Conservation (phyloP, 306 rosid species). For the Astragalus membranaceus region DNA sequence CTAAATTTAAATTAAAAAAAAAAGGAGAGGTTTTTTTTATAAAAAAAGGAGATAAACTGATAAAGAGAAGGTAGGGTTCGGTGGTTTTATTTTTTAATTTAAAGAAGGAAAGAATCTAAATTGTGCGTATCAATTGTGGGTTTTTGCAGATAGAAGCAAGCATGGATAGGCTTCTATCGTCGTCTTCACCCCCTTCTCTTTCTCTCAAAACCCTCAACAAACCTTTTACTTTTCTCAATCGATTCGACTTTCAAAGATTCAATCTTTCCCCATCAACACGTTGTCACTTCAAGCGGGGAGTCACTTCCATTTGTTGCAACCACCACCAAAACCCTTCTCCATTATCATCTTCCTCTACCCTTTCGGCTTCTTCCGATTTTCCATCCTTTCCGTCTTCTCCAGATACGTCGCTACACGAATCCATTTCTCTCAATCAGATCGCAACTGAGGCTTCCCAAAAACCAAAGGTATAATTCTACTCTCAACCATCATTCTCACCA, state of each 20-base stretch:
- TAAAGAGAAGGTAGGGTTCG: not conserved
- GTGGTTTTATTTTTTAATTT: not conserved
- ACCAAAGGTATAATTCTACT: conserved; percentile 45
- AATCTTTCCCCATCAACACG: conserved; percentile 21
- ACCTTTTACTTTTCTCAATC: conserved; percentile 21
- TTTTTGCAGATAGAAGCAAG: conserved; percentile 25
- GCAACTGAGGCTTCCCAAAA: conserved; percentile 20
- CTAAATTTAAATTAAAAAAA: not conserved
- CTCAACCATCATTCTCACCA: not conserved
- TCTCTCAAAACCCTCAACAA: conserved; percentile 31
- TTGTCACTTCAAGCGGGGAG: conserved; percentile 14
- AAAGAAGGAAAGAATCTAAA: not conserved
- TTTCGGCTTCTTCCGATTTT: conserved; percentile 19
- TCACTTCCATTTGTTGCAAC: conserved; percentile 31
- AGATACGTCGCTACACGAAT: conserved; percentile 15
- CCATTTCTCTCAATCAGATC: conserved; percentile 39
- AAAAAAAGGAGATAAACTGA: not conserved
- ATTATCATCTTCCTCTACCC: conserved; percentile 19
- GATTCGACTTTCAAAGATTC: conserved; percentile 34
- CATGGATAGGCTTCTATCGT: conserved; percentile 90
- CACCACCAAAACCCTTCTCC: conserved; percentile 29
- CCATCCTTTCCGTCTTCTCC: conserved; percentile 24
- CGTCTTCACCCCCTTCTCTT: conserved; percentile 41
- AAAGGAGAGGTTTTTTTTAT: no score
- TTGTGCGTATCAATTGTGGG: not conserved